Evolutionary conservation across 345 rosid genomes (phyloP).

Genomic region (Rubroshorea leprosula): DNA sequence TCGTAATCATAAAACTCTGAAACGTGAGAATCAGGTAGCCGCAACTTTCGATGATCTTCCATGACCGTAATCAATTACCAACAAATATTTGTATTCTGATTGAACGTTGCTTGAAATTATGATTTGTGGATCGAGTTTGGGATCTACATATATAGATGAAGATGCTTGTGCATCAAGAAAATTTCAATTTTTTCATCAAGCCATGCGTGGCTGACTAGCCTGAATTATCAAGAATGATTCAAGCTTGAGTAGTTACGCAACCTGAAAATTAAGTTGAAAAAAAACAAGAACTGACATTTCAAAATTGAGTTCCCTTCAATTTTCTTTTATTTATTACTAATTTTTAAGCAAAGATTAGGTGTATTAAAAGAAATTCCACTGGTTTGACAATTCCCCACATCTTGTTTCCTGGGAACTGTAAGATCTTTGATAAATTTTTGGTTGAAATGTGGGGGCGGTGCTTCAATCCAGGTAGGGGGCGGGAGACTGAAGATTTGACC

Average conservation of each 20-base stretch:
- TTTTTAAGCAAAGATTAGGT: background rate
- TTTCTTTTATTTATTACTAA: no score
- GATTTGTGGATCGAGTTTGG: background rate
- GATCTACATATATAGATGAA: background rate
- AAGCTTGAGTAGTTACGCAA: background rate
- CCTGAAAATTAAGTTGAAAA: background rate
- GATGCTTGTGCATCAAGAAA: no score
- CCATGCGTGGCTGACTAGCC: background rate
- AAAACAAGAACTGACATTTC: no score
- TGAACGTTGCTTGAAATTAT: no score
- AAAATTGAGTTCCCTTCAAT: no score
- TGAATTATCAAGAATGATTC: background rate
- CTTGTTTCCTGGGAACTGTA: background rate
- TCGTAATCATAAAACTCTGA: no score
- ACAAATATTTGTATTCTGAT: no score
- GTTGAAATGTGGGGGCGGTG: background rate
- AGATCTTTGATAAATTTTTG: no score
- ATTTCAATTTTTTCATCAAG: no score
- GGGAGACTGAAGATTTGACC: no score
- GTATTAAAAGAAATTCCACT: background rate
- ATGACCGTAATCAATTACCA: background rate
- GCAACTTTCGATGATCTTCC: background rate
- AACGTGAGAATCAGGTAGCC: no score
- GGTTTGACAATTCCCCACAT: background rate
- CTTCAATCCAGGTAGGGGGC: no score